A percentile compares a stretch with the other conserved stretches of the same genome.
These are phyloP conservation scores for Alternaria arbusti DNA, from an alignment of 2,329 filamentous ascomycete genomes.

Conservation along the genomic window DNA sequence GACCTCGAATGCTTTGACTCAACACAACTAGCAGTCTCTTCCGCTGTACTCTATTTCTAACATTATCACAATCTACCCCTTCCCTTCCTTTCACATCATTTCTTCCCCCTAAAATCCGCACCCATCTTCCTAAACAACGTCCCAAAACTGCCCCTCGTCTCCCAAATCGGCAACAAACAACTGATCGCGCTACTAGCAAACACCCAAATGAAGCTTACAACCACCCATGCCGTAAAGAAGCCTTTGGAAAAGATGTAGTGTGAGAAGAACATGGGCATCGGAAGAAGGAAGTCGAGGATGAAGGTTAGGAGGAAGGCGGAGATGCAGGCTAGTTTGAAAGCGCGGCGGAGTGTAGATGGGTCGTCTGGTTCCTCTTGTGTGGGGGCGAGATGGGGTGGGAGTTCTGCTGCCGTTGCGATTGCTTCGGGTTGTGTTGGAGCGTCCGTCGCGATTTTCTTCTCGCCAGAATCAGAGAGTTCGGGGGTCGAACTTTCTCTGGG, in stretches of 20 bases:
- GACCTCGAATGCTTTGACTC: too few species aligned
- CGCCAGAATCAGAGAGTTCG: constrained; percentile 11
- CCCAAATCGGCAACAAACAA: constrained; percentile 52
- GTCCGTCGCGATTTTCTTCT: constrained; percentile 12
- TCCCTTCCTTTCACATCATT: background rate
- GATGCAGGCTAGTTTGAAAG: constrained; percentile 48
- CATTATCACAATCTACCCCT: too few species aligned
- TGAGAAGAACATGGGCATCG: constrained; percentile 53
- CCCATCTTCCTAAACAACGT: constrained; percentile 20
- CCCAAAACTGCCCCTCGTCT: constrained; percentile 46
- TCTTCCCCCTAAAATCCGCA: constrained; percentile 10
- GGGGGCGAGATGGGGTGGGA: constrained; percentile 25
- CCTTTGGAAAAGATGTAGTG: constrained; percentile 50
- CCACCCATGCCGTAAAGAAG: constrained; percentile 53
- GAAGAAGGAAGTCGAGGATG: constrained; percentile 50
- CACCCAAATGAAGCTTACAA: constrained; percentile 53
- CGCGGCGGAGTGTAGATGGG: constrained; percentile 38
- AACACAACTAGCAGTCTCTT: too few species aligned
- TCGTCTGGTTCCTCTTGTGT: constrained; percentile 35
- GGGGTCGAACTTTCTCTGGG: constrained; percentile 9
- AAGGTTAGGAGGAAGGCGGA: constrained; percentile 49
- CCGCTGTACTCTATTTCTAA: too few species aligned
- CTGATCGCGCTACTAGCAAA: constrained; percentile 50
- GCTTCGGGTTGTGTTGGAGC: background rate
- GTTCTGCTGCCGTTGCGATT: background rate